phyloP scores from a whole-genome alignment of 2,329 filamentous ascomycete genomes.

The Xylaria sp. region DNA sequence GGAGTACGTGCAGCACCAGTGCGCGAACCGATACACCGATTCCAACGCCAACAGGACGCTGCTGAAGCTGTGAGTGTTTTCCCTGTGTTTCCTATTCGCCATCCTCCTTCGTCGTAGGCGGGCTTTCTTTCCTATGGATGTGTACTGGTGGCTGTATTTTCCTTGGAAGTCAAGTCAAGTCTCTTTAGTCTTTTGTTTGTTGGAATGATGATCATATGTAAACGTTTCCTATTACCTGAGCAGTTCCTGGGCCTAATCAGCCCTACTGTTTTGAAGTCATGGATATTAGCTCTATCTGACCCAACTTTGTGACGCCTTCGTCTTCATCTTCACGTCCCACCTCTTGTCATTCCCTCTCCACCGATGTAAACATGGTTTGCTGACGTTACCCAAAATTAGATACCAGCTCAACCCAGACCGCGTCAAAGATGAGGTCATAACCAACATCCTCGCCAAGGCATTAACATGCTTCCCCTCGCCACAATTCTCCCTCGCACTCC shows the following conservation, averaged over 20 bases:
- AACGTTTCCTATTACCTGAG: constrained; percentile 99
- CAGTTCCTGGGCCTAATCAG: constrained; percentile 66
- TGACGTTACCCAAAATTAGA: constrained; percentile 59
- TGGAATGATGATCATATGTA: constrained; percentile 78
- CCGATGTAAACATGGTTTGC: not conserved
- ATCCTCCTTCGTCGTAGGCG: constrained; percentile 1
- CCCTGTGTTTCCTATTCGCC: constrained; percentile 56
- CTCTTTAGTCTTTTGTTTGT: constrained; percentile 7
- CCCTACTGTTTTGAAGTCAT: constrained; percentile 73
- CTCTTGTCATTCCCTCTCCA: not conserved
- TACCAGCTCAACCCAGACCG: constrained; percentile 99
- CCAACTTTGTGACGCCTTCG: constrained; percentile 37
- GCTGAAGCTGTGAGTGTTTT: constrained; percentile 89
- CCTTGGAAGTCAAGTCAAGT: not conserved
- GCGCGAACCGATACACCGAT: constrained; percentile 93
- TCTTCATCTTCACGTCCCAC: constrained; percentile 11
- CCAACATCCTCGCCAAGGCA: constrained; percentile 98
- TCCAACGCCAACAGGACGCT: constrained; percentile 96
- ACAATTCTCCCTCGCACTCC: constrained; percentile 93
- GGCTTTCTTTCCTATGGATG: not conserved
- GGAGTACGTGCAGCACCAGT: constrained; percentile 93
- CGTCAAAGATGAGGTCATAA: constrained; percentile 94
- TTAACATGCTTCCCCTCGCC: constrained; percentile 96
- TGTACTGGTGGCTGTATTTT: constrained; percentile 26
- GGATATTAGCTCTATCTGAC: constrained; percentile 81